phyloP scores from a whole-genome alignment of 2,329 filamentous ascomycete species.

The Talaromyces sp. region DNA sequence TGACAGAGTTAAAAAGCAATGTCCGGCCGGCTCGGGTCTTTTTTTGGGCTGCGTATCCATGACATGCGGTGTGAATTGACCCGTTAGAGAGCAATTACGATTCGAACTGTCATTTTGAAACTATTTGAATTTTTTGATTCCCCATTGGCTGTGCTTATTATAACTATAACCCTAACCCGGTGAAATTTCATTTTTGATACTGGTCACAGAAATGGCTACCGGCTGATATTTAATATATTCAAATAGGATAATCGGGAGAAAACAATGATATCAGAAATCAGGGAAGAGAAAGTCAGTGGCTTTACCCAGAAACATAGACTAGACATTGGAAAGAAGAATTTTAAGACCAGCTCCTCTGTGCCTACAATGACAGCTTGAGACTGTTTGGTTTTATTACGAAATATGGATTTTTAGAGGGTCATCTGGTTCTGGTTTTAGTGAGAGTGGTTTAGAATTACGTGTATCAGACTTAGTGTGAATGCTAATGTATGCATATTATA shows the following conservation, averaged over 20 bases:
- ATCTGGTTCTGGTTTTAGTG: not conserved
- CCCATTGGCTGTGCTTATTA: not conserved
- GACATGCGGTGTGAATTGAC: not conserved
- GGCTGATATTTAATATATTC: not conserved
- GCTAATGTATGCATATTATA: not conserved
- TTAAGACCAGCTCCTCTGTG: not conserved
- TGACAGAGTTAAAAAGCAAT: not conserved
- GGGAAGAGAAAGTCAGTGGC: not conserved
- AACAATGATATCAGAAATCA: not conserved
- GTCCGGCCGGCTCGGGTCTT: not conserved
- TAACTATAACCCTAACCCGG: not conserved
- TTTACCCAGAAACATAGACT: not conserved
- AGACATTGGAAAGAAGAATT: not conserved
- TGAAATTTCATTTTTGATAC: not conserved
- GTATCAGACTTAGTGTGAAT: not conserved
- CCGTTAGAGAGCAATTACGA: not conserved
- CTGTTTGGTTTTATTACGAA: not conserved
- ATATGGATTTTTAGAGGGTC: too few relatives aligned
- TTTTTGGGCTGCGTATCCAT: not conserved
- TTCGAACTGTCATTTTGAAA: not conserved
- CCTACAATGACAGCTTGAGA: not conserved
- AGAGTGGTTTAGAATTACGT: not conserved
- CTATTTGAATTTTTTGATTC: not conserved
- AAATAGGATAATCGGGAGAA: not conserved
- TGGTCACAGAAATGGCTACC: not conserved